Evolutionary conservation across 805 yeast species (phyloP), one percentile per base, ranked within the genome.

Genomic region (Candida boleticola): DNA sequence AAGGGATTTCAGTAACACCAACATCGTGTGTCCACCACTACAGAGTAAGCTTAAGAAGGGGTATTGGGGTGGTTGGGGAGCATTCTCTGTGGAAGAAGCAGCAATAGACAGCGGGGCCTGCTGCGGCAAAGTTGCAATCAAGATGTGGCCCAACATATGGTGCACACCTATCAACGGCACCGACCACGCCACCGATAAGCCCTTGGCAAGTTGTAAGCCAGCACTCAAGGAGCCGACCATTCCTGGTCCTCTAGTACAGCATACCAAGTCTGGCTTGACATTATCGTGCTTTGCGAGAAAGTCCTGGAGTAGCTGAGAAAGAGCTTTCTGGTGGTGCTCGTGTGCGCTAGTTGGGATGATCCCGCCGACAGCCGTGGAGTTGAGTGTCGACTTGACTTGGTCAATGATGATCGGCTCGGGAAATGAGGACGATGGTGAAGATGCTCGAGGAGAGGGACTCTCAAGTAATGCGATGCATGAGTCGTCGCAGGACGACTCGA

Each of bases 181-280:
- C 11, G 75, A 60, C 84, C 89, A 85, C 0, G 90, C 97, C 0
- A 85, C 64, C 1, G 89, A 68, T 10, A 93, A 66, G 0, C 98
- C 99, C 53, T 88, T 85, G 0, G 95, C 96, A 31, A 88, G 63
- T 54, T 86, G 93, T 19, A 85, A 68, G 1, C 97, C 95, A 0
- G 88, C 83, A 7, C 88, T 76, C 11, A 93, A 68, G 0, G 95
- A 84, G 0, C 97, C 97, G 6, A 82, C 77, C 97, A 93, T 89
- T 0, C 99, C 99, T 0, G 99, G 99, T 0, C 99, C 99, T 50
- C 96, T 68, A 0, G 99, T 93, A 3, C 84, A 96, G 60, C 96
- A 85, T 1, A 93, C 76, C 36, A 93, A 57, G 57, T 87, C 96
- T 0, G 89, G 88, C 0, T 18, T 7, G 1, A 58, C 37, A 2